Base-by-base conservation (phyloP, 1,284 basidiomycete genomes). In the Ustilago crameri region DNA sequence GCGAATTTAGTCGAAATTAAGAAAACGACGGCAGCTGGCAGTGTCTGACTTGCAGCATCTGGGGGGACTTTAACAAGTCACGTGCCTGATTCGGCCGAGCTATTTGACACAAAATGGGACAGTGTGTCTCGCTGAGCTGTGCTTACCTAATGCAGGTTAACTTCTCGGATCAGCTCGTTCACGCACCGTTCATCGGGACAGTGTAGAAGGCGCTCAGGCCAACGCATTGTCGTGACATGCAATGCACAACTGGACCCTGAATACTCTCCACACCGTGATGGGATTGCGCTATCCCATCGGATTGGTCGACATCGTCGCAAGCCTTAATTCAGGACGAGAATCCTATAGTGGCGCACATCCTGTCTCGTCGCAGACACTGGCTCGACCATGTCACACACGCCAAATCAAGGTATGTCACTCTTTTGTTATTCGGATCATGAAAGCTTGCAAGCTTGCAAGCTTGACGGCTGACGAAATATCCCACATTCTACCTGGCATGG, bases 141-240 rank as follows among this genome's bases (percentile, higher is more conserved):
- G 20, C 26, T 64, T 64, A 64, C 43, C 45, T 64, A 64, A 64
- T 58, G 5, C 32, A 17, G 18, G 14, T 40, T 30, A 7, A 12
- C 7, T 30, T 12, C 15, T 18, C 12, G 15, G 3, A 9, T 0
- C 18, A 26, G 18, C 23, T n/a, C 15, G 10, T 22, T 15, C 35
- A 30, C 35, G 32, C 8, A 15, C 38, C 15, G 3, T 3, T 42
- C 20, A 23, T 8, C n/a, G n/a, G n/a, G n/a, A n/a, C n/a, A n/a
- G n/a, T n/a, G n/a, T n/a, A n/a, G n/a, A 30, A 48, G 12, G 30
- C 62, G 62, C 62, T 65, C 51, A 45, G 62, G 58, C 52, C 61
- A 64, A 35, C 62, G 55, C 43, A 32, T 12, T 27, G 2, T 20
- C 18, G 18, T 26, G 38, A 18, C 50, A 45, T 23, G 42, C 51